Conservation (phyloP, 768 basidiomycete species). For the Pholiota conissans region DNA sequence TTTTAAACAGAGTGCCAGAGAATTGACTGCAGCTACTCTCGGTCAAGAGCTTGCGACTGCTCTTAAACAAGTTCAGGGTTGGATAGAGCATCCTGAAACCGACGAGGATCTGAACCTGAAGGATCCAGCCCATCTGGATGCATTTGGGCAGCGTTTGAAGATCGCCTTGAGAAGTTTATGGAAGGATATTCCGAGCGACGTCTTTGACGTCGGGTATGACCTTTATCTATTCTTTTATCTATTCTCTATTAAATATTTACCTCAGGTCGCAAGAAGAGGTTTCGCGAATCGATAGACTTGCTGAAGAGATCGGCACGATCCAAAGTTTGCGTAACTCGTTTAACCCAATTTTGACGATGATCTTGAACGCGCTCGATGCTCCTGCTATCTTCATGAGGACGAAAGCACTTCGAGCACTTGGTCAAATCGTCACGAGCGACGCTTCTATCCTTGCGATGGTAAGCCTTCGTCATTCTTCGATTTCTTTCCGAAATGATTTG, state of each 20-base stretch:
- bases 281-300: slow-evolving; percentile 61
- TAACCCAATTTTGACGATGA: slow-evolving; percentile 77
- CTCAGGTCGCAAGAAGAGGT: slow-evolving; percentile 72
- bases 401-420: slow-evolving; percentile 88
- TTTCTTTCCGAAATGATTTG: not conserved
- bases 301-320: slow-evolving; percentile 75
- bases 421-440: slow-evolving; percentile 88
- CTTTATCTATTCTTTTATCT: slow-evolving; percentile 18
- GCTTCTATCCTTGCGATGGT: slow-evolving; percentile 78
- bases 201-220: slow-evolving; percentile 90
- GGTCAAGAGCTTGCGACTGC: slow-evolving; percentile 81
- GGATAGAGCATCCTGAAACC: slow-evolving; percentile 45
- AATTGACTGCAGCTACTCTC: slow-evolving; percentile 76
- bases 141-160: slow-evolving; percentile 61
- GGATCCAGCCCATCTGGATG: slow-evolving; percentile 38
- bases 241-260: not conserved
- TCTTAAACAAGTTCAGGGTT: slow-evolving; percentile 55
- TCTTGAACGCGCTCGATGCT: slow-evolving; percentile 79
- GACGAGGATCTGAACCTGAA: slow-evolving; percentile 47
- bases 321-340: slow-evolving; percentile 81
- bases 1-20: slow-evolving; percentile 71
- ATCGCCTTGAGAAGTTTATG: slow-evolving; percentile 69
- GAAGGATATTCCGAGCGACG: slow-evolving; percentile 65
- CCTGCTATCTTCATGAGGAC: slow-evolving; percentile 90
- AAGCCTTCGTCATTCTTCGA: slow-evolving; percentile 23